Conservation (phyloP, 305 asterid species). For the Fraxinus floribunda region DNA sequence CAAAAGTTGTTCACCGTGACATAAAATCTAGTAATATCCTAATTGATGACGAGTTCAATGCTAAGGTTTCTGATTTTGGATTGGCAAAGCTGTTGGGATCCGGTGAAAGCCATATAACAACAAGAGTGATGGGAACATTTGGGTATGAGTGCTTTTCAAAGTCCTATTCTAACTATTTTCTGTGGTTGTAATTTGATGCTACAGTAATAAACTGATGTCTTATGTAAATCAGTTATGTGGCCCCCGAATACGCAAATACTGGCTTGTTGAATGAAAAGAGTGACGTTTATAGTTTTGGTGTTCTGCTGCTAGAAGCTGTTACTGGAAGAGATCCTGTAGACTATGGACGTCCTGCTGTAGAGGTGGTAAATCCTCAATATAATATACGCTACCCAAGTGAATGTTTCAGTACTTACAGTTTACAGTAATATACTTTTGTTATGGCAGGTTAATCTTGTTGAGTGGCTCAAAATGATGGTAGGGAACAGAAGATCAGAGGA, state of each 20-base stretch:
- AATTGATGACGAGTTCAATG: slow-evolving; percentile 72
- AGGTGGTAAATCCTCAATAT: neutral
- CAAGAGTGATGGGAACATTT: slow-evolving; percentile 99
- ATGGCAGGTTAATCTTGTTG: slow-evolving; percentile 88
- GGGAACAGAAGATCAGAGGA: slow-evolving; percentile 87
- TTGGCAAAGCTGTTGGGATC: slow-evolving; percentile 92
- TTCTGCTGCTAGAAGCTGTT: slow-evolving; percentile 75
- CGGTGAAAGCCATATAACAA: slow-evolving; percentile 91
- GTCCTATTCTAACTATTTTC: neutral
- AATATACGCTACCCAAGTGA: neutral
- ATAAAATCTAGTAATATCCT: slow-evolving; percentile 96
- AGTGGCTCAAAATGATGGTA: slow-evolving; percentile 97
- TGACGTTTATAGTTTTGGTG: slow-evolving; percentile 90
- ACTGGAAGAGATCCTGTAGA: slow-evolving; percentile 96
- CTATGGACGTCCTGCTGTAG: slow-evolving; percentile 68
- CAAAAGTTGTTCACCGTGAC: slow-evolving; percentile 94
- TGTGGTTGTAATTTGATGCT: neutral
- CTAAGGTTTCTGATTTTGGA: slow-evolving; percentile 96
- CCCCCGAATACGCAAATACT: slow-evolving; percentile 94
- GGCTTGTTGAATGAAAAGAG: slow-evolving; percentile 94
- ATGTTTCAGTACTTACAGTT: neutral
- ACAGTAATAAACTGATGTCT: neutral
- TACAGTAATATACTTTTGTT: slow-evolving; percentile 15
- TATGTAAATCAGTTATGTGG: slow-evolving; percentile 67
- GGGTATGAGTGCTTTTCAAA: slow-evolving; percentile 50